phyloP scores from a whole-genome alignment of 495 filamentous ascomycete species.

The Apiosordaria backusii region DNA sequence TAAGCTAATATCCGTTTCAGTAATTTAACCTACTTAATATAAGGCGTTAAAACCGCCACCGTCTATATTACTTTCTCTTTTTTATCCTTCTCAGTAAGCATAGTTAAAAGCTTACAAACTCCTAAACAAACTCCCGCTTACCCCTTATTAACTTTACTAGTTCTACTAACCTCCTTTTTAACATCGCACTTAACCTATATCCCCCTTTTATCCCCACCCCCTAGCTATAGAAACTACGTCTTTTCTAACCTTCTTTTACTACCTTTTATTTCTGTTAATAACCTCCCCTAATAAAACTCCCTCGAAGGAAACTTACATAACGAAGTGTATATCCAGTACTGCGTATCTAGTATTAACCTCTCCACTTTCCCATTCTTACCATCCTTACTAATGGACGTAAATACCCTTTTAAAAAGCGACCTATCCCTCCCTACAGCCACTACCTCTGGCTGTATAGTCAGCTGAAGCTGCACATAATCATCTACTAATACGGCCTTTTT shows the following conservation, averaged over 20 bases:
- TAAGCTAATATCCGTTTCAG: constrained; percentile 31
- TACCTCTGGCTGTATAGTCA: constrained; percentile 43
- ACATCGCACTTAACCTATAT: constrained; percentile 43
- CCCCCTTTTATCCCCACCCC: constrained; percentile 26
- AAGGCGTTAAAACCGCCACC: constrained; percentile 41
- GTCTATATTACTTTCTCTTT: background rate
- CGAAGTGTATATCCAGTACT: constrained; percentile 51
- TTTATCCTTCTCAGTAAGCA: background rate
- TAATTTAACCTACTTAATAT: constrained; percentile 40
- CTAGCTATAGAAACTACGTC: constrained; percentile 28
- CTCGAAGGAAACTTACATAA: constrained; percentile 46
- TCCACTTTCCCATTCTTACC: too few species aligned
- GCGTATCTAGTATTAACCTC: constrained; percentile 49
- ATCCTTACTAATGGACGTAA: constrained; percentile 18
- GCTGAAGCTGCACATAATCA: constrained; percentile 52
- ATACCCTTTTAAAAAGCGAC: constrained; percentile 51
- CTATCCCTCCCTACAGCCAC: constrained; percentile 41
- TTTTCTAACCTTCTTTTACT: constrained; percentile 22
- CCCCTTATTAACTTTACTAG: constrained; percentile 46
- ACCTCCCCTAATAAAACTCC: constrained; percentile 47
- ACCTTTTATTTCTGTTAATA: constrained; percentile 38
- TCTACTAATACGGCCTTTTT: constrained; percentile 47
- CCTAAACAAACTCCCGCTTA: constrained; percentile 32
- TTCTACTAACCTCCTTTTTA: constrained; percentile 40
- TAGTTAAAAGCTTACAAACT: constrained; percentile 5